phyloP scores from a whole-genome alignment of 441 rosid species.

The Adansonia rubrostipa region DNA sequence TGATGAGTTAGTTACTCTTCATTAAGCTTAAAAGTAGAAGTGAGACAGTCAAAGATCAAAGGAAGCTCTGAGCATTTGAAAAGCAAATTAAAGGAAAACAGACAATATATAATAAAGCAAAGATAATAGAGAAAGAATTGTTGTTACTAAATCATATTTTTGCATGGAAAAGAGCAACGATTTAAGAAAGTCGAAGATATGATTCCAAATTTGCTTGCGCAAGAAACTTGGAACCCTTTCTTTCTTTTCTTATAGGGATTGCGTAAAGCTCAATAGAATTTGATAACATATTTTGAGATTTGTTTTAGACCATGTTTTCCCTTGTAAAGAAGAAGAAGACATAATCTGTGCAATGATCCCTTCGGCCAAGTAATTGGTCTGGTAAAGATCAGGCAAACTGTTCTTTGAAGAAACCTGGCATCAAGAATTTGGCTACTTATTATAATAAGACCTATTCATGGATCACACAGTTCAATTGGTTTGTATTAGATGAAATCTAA shows the following conservation, averaged over 20 bases:
- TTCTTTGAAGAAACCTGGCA: too few species aligned
- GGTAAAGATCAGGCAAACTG: too few species aligned
- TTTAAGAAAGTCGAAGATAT: constrained; percentile 26
- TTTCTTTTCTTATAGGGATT: constrained; percentile 31
- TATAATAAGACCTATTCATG: too few species aligned
- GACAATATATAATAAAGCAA: background rate
- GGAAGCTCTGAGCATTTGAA: background rate
- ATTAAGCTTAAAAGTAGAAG: background rate
- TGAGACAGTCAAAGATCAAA: background rate
- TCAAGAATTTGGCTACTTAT: too few species aligned
- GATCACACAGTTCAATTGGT: too few species aligned
- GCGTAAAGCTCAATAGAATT: constrained; percentile 43
- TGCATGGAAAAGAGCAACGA: background rate
- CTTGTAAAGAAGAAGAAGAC: too few species aligned
- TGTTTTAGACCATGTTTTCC: too few species aligned
- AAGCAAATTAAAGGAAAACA: background rate
- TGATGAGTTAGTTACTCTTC: constrained; percentile 21
- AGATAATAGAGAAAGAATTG: background rate
- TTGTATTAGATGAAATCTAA: too few species aligned
- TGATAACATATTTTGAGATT: too few species aligned
- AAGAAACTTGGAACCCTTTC: constrained; percentile 42
- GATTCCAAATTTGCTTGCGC: constrained; percentile 51
- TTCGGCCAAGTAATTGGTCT: too few species aligned
- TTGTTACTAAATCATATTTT: background rate
- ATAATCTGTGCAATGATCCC: too few species aligned